These are phyloP conservation scores for Euphorbia pulcherrima DNA, from an alignment of 345 rosid genomes.

Conservation along the genomic window DNA sequence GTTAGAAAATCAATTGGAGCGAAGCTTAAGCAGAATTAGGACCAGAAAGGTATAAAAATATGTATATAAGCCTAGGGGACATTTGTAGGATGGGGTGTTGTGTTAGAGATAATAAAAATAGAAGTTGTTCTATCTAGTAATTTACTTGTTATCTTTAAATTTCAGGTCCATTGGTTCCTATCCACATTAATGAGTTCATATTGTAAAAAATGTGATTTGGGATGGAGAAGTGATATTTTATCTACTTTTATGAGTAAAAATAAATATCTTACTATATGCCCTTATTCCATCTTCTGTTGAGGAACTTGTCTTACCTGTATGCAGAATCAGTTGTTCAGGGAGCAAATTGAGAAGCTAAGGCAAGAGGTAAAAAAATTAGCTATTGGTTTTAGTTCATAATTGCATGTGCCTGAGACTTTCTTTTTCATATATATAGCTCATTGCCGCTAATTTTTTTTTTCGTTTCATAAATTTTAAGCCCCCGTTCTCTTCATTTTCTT, in stretches of 20 bases:
- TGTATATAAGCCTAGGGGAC: neutral
- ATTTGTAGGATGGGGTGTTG: no score
- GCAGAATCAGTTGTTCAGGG: constrained; percentile 57
- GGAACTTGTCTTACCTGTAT: neutral
- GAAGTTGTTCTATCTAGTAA: no score
- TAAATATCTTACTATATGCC: neutral
- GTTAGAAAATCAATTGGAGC: constrained; percentile 68
- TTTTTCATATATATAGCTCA: neutral
- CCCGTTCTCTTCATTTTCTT: no score
- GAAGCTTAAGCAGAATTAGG: constrained; percentile 67
- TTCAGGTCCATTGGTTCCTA: no score
- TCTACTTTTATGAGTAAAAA: neutral
- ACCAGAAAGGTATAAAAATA: constrained; percentile 61
- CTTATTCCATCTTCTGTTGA: neutral
- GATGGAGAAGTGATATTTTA: no score
- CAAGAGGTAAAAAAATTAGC: constrained; percentile 42
- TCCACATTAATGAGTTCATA: no score
- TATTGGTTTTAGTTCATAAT: no score
- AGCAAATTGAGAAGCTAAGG: constrained; percentile 59
- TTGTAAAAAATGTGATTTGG: no score
- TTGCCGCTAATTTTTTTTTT: neutral
- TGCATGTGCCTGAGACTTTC: neutral
- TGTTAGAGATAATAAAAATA: no score
- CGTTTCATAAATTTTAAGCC: no score
- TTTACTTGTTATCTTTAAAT: no score